Evolutionary conservation across 352 stramenopile genomes (phyloP).

Genomic region (Globisporangium barbulae): DNA sequence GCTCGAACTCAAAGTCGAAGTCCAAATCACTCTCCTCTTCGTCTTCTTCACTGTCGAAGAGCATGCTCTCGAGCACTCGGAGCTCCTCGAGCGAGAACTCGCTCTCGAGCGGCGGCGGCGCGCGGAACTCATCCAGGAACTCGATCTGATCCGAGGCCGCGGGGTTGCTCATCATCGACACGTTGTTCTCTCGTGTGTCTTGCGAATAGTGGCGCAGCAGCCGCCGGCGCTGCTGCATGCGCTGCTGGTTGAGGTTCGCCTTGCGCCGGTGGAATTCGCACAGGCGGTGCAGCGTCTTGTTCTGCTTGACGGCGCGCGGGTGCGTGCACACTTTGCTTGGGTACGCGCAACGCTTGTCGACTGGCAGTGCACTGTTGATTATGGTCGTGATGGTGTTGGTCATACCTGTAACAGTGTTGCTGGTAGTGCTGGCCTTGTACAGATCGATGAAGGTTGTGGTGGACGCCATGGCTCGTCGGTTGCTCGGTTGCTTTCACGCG

Average conservation of each 20-base stretch:
- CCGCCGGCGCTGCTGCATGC: constrained; percentile 18
- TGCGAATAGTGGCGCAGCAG: not conserved
- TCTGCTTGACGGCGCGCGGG: constrained; percentile 37
- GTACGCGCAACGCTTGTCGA: constrained; percentile 37
- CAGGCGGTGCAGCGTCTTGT: constrained; percentile 44
- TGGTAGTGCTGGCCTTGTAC: not conserved
- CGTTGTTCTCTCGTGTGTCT: not conserved
- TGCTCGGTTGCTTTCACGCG: no score
- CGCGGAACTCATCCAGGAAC: not conserved
- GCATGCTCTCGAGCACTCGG: constrained; percentile 12
- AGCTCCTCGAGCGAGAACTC: constrained; percentile 16
- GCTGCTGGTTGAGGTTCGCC: constrained; percentile 51
- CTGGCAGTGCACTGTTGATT: not conserved
- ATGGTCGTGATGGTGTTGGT: not conserved
- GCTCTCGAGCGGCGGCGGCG: not conserved
- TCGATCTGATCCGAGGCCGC: not conserved
- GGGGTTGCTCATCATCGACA: not conserved
- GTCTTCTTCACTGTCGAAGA: constrained; percentile 8
- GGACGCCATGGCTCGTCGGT: no score
- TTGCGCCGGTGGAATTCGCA: constrained; percentile 52
- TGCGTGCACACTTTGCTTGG: constrained; percentile 44
- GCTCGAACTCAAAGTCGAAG: no score
- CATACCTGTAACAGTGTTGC: not conserved
- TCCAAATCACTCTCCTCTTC: not conserved
- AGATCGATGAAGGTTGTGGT: no score